These are phyloP conservation scores for Venturia oleaginea DNA, from an alignment of 2,329 filamentous ascomycete species.

Conservation along the genomic window DNA sequence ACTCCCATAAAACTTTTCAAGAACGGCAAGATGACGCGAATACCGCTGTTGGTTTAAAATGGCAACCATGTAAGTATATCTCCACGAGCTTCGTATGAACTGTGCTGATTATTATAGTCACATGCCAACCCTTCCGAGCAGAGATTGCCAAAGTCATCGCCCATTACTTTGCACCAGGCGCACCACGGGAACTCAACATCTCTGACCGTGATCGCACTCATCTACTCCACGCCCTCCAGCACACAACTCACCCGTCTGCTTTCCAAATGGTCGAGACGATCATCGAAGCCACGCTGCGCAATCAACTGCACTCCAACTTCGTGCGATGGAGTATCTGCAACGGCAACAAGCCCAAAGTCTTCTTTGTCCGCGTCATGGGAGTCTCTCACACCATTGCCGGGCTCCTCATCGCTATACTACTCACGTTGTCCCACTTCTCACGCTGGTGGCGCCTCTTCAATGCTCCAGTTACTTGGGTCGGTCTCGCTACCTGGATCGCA, in stretches of 20 bases:
- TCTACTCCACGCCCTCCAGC: constrained; percentile 32
- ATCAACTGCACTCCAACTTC: constrained; percentile 33
- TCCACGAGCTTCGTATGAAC: constrained; percentile 1
- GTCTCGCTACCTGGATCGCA: constrained; percentile 27
- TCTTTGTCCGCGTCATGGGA: constrained; percentile 23
- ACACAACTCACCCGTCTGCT: constrained; percentile 39
- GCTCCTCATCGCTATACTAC: constrained; percentile 23
- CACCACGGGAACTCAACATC: constrained; percentile 31
- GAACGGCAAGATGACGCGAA: constrained; percentile 16
- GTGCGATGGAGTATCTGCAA: constrained; percentile 32
- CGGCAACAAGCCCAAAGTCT: constrained; percentile 27
- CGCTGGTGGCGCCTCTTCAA: constrained; percentile 21
- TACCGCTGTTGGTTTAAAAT: constrained; percentile 14
- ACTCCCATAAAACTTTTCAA: constrained; percentile 13
- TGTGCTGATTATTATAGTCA: constrained; percentile 19
- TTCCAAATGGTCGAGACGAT: constrained; percentile 32
- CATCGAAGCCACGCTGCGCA: constrained; percentile 30
- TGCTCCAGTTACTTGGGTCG: constrained; percentile 29
- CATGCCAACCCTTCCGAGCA: constrained; percentile 34
- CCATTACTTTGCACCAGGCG: constrained; percentile 31
- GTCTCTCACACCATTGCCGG: constrained; percentile 10
- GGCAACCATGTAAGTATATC: constrained; percentile 16
- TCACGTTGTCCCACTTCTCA: constrained; percentile 22
- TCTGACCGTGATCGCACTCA: constrained; percentile 30
- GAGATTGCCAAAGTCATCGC: constrained; percentile 30